Evolutionary conservation across 352 stramenopile species (phyloP).

Genomic region (Globisporangium spiculum): DNA sequence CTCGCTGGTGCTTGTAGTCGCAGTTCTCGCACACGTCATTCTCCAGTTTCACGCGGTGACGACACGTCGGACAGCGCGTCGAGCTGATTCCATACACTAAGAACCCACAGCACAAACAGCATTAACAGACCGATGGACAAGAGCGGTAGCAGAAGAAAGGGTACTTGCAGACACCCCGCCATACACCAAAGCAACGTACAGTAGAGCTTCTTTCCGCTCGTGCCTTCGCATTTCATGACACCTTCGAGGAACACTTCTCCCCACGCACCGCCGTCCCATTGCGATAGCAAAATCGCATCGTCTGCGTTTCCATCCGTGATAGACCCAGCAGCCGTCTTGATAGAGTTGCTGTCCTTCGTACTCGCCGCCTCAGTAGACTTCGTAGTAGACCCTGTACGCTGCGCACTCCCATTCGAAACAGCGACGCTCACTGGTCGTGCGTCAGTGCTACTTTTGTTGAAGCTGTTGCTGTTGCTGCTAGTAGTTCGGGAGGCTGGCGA

Average conservation of each 20-base stretch:
- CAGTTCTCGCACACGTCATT: conserved; percentile 41
- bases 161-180: neutral
- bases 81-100: conserved; percentile 65
- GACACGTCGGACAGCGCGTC: conserved; percentile 45
- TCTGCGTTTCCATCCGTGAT: neutral
- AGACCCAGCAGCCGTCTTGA: neutral
- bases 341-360: neutral
- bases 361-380: neutral
- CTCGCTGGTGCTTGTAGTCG: conserved; percentile 30
- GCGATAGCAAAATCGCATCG: neutral
- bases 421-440: neutral
- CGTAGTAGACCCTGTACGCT: neutral
- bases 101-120: neutral
- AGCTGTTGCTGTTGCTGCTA: neutral
- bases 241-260: conserved; percentile 35
- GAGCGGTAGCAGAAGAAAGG: neutral
- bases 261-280: conserved; percentile 22
- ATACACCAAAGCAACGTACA: conserved; percentile 24
- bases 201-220: conserved; percentile 48
- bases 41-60: conserved; percentile 31
- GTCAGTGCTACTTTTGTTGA: neutral
- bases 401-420: neutral
- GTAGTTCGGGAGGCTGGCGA: neutral
- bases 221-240: conserved; percentile 46
- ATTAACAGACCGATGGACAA: conserved; percentile 1